These are phyloP conservation scores for Candida sanyiensis DNA, from an alignment of 805 yeast species.

Conservation along the genomic window DNA sequence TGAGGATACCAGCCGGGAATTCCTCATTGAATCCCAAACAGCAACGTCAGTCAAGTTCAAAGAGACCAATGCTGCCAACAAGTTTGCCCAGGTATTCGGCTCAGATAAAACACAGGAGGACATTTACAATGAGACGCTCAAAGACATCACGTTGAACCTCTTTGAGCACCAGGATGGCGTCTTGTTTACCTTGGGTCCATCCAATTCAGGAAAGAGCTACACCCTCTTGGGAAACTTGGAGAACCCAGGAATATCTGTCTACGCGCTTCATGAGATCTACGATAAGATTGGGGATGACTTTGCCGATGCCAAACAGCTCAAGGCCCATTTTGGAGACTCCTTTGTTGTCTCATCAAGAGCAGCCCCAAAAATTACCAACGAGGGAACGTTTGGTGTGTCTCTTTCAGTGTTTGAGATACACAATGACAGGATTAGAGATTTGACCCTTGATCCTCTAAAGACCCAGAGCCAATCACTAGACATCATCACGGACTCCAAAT, in stretches of 20 bases:
- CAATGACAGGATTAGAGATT: conserved; percentile 40
- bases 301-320: conserved; percentile 15
- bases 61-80: conserved; percentile 22
- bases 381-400: conserved; percentile 33
- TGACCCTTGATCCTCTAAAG: conserved; percentile 27
- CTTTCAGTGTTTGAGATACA: conserved; percentile 50
- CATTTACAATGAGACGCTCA: conserved; percentile 29
- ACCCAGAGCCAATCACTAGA: conserved; percentile 30
- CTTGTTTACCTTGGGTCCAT: conserved; percentile 47
- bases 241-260: conserved; percentile 35
- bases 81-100: conserved; percentile 30
- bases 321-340: conserved; percentile 21
- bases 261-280: conserved; percentile 31
- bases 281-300: conserved; percentile 21
- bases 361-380: background rate
- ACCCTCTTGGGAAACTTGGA: conserved; percentile 32
- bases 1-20: conserved; percentile 13
- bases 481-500: conserved; percentile 37
- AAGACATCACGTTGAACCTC: conserved; percentile 18
- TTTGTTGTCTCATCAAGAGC: conserved; percentile 19
- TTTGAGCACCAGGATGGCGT: conserved; percentile 35
- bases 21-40: conserved; percentile 22
- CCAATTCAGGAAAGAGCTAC: conserved; percentile 45
- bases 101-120: conserved; percentile 30
- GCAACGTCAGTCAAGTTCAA: conserved; percentile 23